These are phyloP conservation scores for Phytophthora fragariaefolia DNA, from an alignment of 352 stramenopile species.

Conservation along the genomic window DNA sequence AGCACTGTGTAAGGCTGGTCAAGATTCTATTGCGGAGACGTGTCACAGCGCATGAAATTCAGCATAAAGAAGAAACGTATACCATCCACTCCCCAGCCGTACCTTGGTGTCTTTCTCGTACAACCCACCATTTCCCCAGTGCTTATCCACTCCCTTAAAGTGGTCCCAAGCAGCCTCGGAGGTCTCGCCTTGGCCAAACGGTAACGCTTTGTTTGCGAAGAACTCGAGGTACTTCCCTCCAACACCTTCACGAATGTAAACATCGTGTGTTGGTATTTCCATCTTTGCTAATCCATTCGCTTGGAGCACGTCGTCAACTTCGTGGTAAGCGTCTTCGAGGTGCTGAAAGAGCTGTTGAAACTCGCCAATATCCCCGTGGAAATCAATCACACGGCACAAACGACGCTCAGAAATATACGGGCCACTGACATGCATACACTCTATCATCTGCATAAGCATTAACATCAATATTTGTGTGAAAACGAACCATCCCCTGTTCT, in stretches of 20 bases:
- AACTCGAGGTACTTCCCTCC: constrained; percentile 38
- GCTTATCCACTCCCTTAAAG: constrained; percentile 28
- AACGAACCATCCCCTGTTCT: too few species aligned
- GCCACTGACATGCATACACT: constrained; percentile 11
- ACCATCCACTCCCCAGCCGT: background rate
- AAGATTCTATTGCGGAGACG: constrained; percentile 18
- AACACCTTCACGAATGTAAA: constrained; percentile 26
- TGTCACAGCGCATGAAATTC: background rate
- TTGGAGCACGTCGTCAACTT: constrained; percentile 26
- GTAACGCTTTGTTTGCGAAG: constrained; percentile 26
- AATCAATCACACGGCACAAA: constrained; percentile 13
- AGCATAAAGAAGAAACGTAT: background rate
- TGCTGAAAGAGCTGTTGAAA: constrained; percentile 34
- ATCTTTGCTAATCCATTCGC: constrained; percentile 30
- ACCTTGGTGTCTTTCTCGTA: constrained; percentile 34
- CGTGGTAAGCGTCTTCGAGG: constrained; percentile 23
- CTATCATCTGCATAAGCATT: constrained; percentile 6
- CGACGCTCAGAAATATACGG: constrained; percentile 1
- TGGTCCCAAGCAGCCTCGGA: constrained; percentile 28
- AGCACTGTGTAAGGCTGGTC: constrained; percentile 21
- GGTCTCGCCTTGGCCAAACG: constrained; percentile 20
- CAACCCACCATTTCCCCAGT: constrained; percentile 21
- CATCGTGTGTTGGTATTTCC: constrained; percentile 17
- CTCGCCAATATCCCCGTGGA: constrained; percentile 24
- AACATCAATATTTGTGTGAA: too few species aligned